These are phyloP conservation scores for Aureobasidium sp. DNA, from an alignment of 2,329 filamentous ascomycete genomes.

Conservation along the genomic window DNA sequence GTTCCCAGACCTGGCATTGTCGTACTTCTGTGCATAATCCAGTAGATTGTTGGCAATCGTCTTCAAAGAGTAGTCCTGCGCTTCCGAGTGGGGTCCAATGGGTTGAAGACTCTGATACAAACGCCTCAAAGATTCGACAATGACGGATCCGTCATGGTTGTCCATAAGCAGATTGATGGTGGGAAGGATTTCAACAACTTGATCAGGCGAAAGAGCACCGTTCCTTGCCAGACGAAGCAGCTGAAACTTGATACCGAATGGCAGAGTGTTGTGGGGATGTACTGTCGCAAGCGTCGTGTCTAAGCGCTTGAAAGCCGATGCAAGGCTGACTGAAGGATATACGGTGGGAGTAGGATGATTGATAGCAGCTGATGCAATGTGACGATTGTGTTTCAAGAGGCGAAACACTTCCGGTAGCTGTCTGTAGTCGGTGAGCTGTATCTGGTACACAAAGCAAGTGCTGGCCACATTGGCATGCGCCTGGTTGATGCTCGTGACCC, in stretches of 20 bases:
- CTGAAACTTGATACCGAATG: constrained; percentile 53
- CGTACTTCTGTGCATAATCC: constrained; percentile 34
- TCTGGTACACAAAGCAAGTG: constrained; percentile 45
- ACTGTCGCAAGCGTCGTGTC: constrained; percentile 27
- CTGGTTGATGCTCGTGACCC: constrained; percentile 31
- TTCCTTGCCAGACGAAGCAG: constrained; percentile 56
- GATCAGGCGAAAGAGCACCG: constrained; percentile 51
- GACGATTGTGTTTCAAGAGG: constrained; percentile 21
- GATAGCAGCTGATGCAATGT: constrained; percentile 18
- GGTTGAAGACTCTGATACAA: constrained; percentile 48
- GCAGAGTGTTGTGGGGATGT: constrained; percentile 26
- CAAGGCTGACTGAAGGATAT: constrained; percentile 9
- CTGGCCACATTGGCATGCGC: constrained; percentile 34
- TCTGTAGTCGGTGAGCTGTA: constrained; percentile 24
- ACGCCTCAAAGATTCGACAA: constrained; percentile 43
- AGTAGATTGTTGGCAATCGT: constrained; percentile 36
- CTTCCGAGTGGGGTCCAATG: constrained; percentile 44
- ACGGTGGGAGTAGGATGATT: constrained; percentile 19
- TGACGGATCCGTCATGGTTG: constrained; percentile 19
- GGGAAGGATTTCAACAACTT: constrained; percentile 40
- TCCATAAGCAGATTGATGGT: constrained; percentile 32
- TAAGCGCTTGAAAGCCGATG: constrained; percentile 26
- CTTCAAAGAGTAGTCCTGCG: constrained; percentile 33
- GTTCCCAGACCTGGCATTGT: constrained; percentile 20
- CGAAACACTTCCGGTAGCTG: constrained; percentile 19